These are phyloP conservation scores for Cyclostephanos invisitatus DNA, from an alignment of 108 stramenopile genomes.

Conservation along the genomic window DNA sequence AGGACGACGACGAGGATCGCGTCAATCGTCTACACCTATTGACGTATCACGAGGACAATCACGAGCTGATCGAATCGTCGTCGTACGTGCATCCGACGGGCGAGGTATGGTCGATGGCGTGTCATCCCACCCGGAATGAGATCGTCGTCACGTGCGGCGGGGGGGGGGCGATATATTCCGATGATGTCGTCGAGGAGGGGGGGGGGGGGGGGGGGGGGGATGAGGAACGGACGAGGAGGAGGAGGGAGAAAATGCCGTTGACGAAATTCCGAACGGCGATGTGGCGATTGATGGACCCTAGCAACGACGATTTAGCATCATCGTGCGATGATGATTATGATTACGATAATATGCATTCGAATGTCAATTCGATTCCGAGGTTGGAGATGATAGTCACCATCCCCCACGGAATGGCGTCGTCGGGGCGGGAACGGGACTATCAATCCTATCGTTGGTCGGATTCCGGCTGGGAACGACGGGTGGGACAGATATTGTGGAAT, in stretches of 20 bases:
- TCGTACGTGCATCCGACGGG: conserved; percentile 44
- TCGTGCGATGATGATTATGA: conserved; percentile 18
- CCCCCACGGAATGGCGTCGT: conserved; percentile 33
- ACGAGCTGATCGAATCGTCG: conserved; percentile 37
- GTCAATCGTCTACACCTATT: conserved; percentile 42
- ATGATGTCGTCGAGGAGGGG: neutral
- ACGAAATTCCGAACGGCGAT: conserved; percentile 34
- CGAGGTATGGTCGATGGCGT: conserved; percentile 44
- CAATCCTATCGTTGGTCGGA: too few relatives aligned
- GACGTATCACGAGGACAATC: conserved; percentile 50
- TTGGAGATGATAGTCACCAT: conserved; percentile 37
- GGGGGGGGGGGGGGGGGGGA: neutral
- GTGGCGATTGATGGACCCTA: conserved; percentile 33
- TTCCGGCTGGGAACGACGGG: conserved; percentile 47
- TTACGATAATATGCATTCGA: conserved; percentile 8
- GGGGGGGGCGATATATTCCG: conserved; percentile 19
- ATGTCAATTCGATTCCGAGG: neutral
- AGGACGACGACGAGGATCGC: conserved; percentile 20
- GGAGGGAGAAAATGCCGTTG: conserved; percentile 12
- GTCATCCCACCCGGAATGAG: conserved; percentile 31
- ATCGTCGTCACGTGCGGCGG: conserved; percentile 54
- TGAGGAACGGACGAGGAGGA: conserved; percentile 9
- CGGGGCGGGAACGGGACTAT: too few relatives aligned
- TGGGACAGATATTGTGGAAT: conserved; percentile 51
- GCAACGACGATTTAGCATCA: conserved; percentile 11